phyloP scores from a whole-genome alignment of 2,329 filamentous ascomycete genomes.

The Trichoderma aggressivum region DNA sequence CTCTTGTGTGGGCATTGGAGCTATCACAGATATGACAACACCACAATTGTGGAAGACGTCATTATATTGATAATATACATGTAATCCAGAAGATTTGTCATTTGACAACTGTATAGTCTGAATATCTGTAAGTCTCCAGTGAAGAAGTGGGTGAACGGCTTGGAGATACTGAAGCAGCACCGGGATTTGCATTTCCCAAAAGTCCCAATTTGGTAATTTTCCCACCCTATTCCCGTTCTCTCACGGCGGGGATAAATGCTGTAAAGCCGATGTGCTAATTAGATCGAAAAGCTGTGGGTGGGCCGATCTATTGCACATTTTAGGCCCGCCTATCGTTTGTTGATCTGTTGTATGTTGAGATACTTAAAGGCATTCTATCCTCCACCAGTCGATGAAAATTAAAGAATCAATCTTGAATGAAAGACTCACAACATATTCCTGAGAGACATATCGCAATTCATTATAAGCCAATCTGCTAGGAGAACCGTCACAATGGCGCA shows the following conservation, averaged over 20 bases:
- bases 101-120: not conserved
- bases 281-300: not conserved
- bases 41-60: not conserved
- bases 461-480: not conserved
- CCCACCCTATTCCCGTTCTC: not conserved
- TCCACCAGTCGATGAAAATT: not conserved
- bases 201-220: conserved; percentile 2
- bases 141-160: not conserved
- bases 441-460: not conserved
- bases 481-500: not conserved
- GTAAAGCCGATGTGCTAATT: not conserved
- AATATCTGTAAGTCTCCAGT: not conserved
- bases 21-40: not conserved
- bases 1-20: rapidly evolving
- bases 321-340: not conserved
- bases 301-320: not conserved
- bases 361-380: not conserved
- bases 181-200: not conserved
- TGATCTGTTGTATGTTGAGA: not conserved
- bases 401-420: not conserved
- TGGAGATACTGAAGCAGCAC: not conserved
- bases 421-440: not conserved
- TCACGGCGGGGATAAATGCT: not conserved
- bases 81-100: not conserved
- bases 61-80: not conserved